These are phyloP conservation scores for Moricandia arvensis DNA, from an alignment of 345 rosid species.

Conservation along the genomic window DNA sequence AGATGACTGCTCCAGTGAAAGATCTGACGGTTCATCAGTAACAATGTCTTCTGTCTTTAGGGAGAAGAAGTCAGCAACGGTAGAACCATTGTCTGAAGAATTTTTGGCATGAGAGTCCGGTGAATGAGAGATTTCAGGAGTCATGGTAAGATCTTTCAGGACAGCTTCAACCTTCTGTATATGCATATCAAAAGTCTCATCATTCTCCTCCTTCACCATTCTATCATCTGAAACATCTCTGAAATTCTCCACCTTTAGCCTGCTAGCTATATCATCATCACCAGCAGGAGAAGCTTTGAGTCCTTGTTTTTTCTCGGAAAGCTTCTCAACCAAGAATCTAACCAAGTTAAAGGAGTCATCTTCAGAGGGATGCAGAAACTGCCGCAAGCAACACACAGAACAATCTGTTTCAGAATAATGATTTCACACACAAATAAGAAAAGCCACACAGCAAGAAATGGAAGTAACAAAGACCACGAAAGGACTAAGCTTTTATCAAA, in stretches of 20 bases:
- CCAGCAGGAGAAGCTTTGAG: conserved; percentile 31
- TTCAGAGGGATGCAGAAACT: conserved; percentile 79
- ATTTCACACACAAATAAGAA: conserved; percentile 52
- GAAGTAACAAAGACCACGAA: background rate
- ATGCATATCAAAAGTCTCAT: conserved; percentile 45
- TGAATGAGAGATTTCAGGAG: conserved; percentile 34
- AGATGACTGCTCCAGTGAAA: conserved; percentile 20
- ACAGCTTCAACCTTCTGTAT: conserved; percentile 45
- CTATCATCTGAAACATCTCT: conserved; percentile 10
- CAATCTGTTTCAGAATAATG: conserved; percentile 63
- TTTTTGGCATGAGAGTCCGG: conserved; percentile 23
- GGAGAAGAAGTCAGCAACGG: conserved; percentile 10
- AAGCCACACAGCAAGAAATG: conserved; percentile 21
- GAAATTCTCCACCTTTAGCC: conserved; percentile 26
- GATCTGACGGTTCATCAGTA: conserved; percentile 13
- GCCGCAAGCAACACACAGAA: conserved; percentile 71
- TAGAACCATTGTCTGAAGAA: conserved; percentile 17
- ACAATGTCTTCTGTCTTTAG: conserved; percentile 23
- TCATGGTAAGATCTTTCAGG: conserved; percentile 46
- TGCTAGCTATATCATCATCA: conserved; percentile 30
- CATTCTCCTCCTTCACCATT: too few relatives aligned
- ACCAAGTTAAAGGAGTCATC: conserved; percentile 63
- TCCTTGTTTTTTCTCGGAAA: conserved; percentile 42
- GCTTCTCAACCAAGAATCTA: conserved; percentile 71
- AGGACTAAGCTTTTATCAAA: background rate